Evolutionary conservation across 2,329 filamentous ascomycete genomes (phyloP).

Genomic region (Ophiocordyceps australis): DNA sequence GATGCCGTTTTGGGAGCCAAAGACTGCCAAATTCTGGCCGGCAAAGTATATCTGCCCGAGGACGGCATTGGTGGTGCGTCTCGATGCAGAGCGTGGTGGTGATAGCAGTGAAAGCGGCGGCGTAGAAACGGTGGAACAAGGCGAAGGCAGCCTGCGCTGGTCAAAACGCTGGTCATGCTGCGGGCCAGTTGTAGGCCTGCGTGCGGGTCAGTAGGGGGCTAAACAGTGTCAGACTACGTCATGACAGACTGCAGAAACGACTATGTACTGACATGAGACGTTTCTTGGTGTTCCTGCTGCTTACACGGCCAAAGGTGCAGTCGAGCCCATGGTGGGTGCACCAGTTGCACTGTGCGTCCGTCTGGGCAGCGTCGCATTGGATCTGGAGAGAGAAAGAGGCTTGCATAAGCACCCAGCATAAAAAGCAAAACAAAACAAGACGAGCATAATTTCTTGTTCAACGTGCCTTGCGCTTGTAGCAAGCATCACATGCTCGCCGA

Average conservation of each 20-base stretch:
- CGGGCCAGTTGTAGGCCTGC: too few species aligned
- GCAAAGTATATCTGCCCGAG: conserved; percentile 24
- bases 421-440: not conserved
- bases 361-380: conserved; percentile 25
- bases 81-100: not conserved
- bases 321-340: conserved; percentile 25
- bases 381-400: conserved; percentile 21
- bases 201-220: too few species aligned
- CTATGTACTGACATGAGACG: too few species aligned
- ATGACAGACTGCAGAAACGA: too few species aligned
- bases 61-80: conserved; percentile 1
- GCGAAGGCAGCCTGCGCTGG: too few species aligned
- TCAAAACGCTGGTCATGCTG: too few species aligned
- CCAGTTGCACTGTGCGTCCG: conserved; percentile 24
- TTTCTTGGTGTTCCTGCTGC: too few species aligned
- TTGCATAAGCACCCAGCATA: not conserved
- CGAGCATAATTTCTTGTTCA: not conserved
- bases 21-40: conserved; percentile 24
- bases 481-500: conserved; percentile 25
- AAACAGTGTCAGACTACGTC: too few species aligned
- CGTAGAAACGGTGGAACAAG: too few species aligned
- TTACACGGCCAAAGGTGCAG: conserved; percentile 20
- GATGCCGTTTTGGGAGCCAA: conserved; percentile 26
- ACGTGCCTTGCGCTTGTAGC: conserved; percentile 26
- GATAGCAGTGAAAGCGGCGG: too few species aligned